Base-by-base conservation (phyloP, 2,329 filamentous ascomycete species). In the Chalaropsis thielavioides region DNA sequence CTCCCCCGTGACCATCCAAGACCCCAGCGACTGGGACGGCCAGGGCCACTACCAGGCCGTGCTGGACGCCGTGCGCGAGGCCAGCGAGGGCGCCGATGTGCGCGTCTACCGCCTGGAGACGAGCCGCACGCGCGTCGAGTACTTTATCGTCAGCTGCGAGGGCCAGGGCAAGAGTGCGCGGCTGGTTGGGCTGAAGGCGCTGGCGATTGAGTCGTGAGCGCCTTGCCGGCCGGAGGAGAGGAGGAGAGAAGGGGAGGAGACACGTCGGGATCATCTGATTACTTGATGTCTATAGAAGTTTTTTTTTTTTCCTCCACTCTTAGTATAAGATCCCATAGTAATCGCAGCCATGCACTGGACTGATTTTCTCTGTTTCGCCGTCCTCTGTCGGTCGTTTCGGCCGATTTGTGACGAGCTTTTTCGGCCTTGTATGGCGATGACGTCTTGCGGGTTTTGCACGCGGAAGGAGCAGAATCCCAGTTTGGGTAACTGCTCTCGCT, bases 111-210 rank as follows among this genome's bases (percentile, higher is more conserved):
- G 82, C 63, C 83, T 95, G 8, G 76, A 80, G 66, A 77, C 78
- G 13, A 56, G 43, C 2, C 22, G 38, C 10, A 83, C 85, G 31
- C 81, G 87, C 72, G 79, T 80, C 15, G 89, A 95, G 75, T 95
- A 95, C 74, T 96, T 86, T 81, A 77, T 96, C 66, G 77, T 96
- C 59, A 83, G 83, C 24, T 73, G 87, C 69, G 80, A 86, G 71
- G 75, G 76, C 59, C 78, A 83, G 69, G 78, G 75, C 17, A 76
- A 81, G 62, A 81, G 79, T 13, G 81, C 79, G 19, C 81, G 79
- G 75, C 71, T 96, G 67, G 84, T 96, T 7, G 92, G 92, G 15
- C 80, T 87, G 65, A 92, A 90, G 79, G 89, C 87, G 11, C 76
- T 90, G 75, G 83, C 87, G 31, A 80, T 95, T 68, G 91, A 96